Percentiles rank a stretch among this genome's conserved stretches.
These are phyloP conservation scores for Fusarium xyrophilum DNA, from an alignment of 2,329 filamentous ascomycete species.

Conservation along the genomic window DNA sequence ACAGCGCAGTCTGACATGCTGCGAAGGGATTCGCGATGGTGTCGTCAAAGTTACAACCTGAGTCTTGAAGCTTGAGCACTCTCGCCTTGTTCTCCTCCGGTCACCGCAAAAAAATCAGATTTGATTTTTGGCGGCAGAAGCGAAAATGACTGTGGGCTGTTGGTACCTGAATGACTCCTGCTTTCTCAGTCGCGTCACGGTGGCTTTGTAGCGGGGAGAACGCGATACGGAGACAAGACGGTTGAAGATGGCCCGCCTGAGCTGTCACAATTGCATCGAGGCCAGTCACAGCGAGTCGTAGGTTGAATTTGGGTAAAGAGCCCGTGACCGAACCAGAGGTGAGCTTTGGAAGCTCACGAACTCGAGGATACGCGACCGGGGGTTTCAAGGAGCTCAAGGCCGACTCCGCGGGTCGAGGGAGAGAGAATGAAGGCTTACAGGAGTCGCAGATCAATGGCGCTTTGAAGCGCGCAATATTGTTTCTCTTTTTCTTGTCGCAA, in stretches of 20 bases:
- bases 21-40: slow-evolving; percentile 24
- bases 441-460: slow-evolving; percentile 1
- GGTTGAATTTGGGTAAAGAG: background rate
- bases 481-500: background rate
- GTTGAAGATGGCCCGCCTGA: slow-evolving; percentile 9
- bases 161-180: slow-evolving; percentile 13
- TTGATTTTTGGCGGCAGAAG: background rate
- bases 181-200: slow-evolving; percentile 21
- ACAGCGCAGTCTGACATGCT: slow-evolving; percentile 41
- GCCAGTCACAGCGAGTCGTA: background rate
- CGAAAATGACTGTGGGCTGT: slow-evolving; percentile 5
- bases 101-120: background rate
- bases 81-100: background rate
- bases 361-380: slow-evolving; percentile 6
- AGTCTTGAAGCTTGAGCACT: slow-evolving; percentile 4
- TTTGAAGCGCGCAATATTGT: slow-evolving; percentile 7
- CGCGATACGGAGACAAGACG: slow-evolving; percentile 23
- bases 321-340: slow-evolving; percentile 13
- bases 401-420: slow-evolving; percentile 17
- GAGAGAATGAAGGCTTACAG: background rate
- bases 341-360: slow-evolving; percentile 18
- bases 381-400: slow-evolving; percentile 13
- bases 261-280: slow-evolving; percentile 14
- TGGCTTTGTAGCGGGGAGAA: slow-evolving; percentile 21
- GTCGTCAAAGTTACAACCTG: slow-evolving; percentile 20